Conservation (phyloP, 441 rosid genomes). For the Gossypium gossypioides region DNA sequence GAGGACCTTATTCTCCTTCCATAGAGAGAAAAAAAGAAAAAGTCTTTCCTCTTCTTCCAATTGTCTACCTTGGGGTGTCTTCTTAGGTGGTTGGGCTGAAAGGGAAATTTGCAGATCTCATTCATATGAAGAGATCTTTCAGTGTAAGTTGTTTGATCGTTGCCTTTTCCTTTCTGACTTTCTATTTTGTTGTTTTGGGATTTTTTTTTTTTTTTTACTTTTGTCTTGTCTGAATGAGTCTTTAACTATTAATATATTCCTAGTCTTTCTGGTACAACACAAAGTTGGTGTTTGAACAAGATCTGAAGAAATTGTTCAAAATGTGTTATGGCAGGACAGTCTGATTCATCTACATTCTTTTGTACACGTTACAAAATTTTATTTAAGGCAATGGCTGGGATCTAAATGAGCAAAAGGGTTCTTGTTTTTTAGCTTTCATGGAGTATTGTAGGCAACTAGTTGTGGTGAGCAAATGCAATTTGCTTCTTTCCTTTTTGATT, state of each 20-base stretch:
- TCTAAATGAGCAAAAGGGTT: constrained; percentile 14
- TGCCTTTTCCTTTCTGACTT: constrained; percentile 7
- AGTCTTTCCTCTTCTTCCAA: constrained; percentile 20
- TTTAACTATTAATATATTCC: background rate
- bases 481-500: constrained; percentile 5
- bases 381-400: constrained; percentile 15
- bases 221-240: constrained; percentile 5
- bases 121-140: constrained; percentile 78
- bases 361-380: background rate
- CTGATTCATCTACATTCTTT: constrained; percentile 15
- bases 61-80: constrained; percentile 18
- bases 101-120: constrained; percentile 45
- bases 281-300: constrained; percentile 8
- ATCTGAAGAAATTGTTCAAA: constrained; percentile 14
- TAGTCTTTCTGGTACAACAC: background rate
- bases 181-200: background rate
- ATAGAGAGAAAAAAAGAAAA: constrained; percentile 13
- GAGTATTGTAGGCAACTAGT: background rate
- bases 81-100: constrained; percentile 21
- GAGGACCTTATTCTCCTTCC: constrained; percentile 4
- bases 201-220: background rate
- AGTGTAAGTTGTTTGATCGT: constrained; percentile 43
- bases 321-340: background rate
- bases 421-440: background rate
- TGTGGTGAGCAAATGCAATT: background rate